phyloP scores from a whole-genome alignment of 257 asterid species.

The Solanum lycopersicoides region DNA sequence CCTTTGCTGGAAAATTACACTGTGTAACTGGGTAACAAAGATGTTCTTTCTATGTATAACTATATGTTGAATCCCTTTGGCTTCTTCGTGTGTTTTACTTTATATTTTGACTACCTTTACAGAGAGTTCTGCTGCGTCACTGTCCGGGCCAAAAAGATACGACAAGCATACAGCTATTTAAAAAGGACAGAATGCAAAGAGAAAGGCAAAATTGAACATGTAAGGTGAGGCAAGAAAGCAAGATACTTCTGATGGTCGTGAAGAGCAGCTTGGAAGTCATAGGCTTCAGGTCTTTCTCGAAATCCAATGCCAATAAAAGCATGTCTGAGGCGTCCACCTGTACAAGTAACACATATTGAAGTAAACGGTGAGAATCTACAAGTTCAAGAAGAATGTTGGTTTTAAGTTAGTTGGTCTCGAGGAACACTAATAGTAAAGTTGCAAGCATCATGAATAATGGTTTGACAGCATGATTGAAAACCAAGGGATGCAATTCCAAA shows the following conservation, averaged over 20 bases:
- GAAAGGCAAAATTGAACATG: background rate
- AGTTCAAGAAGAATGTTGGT: background rate
- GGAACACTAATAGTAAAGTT: background rate
- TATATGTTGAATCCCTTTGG: background rate
- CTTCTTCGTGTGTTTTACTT: background rate
- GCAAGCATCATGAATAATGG: background rate
- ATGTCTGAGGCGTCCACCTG: slow-evolving; percentile 93
- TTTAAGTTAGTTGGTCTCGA: background rate
- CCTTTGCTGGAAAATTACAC: background rate
- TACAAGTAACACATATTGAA: background rate
- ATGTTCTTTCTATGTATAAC: background rate
- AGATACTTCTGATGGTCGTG: slow-evolving; percentile 96
- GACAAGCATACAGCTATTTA: background rate
- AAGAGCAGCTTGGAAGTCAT: slow-evolving; percentile 97
- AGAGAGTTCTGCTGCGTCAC: background rate
- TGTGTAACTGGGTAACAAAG: background rate
- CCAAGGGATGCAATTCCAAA: background rate
- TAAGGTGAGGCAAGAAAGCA: background rate
- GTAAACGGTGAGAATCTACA: background rate
- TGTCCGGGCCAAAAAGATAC: background rate
- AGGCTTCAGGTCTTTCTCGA: slow-evolving; percentile 96
- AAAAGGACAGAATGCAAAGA: background rate
- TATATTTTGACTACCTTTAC: background rate
- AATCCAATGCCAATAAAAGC: slow-evolving; percentile 98
- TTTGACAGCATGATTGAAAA: background rate